phyloP scores from a whole-genome alignment of 208 protist species.

The Zelonia costaricensis region DNA sequence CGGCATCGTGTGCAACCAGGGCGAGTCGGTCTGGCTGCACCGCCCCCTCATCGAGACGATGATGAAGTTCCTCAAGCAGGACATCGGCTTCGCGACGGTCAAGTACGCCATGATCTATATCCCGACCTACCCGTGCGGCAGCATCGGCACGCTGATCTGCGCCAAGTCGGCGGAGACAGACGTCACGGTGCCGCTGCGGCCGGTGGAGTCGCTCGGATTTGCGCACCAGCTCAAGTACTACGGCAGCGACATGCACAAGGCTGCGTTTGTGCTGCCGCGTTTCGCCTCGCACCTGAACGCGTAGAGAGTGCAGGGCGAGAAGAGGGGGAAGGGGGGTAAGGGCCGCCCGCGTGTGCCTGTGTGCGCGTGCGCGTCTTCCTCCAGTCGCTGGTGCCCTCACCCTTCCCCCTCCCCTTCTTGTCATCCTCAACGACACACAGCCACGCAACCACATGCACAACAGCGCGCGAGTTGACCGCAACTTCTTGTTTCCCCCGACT shows the following conservation, averaged over 20 bases:
- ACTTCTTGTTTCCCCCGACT: background rate
- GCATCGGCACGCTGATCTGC: conserved; percentile 89
- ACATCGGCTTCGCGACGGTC: conserved; percentile 78
- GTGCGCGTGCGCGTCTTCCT: no score
- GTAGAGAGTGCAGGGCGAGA: conserved; percentile 1
- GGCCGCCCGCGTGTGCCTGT: no score
- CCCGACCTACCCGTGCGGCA: conserved; percentile 94
- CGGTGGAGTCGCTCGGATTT: conserved; percentile 68
- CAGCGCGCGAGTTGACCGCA: background rate
- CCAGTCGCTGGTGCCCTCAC: no score
- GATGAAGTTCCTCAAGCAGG: conserved; percentile 74
- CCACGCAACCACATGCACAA: conserved; percentile 7
- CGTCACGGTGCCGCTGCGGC: conserved; percentile 56
- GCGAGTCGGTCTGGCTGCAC: conserved; percentile 93
- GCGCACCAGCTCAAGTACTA: conserved; percentile 87
- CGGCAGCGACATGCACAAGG: conserved; percentile 76
- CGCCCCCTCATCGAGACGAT: conserved; percentile 91
- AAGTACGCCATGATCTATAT: conserved; percentile 94
- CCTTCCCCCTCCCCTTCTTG: no score
- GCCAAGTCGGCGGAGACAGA: conserved; percentile 65
- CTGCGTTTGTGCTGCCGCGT: conserved; percentile 80
- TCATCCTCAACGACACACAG: no score
- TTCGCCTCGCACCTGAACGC: conserved; percentile 79
- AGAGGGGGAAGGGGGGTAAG: background rate
- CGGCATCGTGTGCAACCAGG: conserved; percentile 90